Evolutionary conservation across 805 yeast genomes (phyloP), one percentile per base, ranked within the genome.

Genomic region (Cyberlindnera misumaiensis): DNA sequence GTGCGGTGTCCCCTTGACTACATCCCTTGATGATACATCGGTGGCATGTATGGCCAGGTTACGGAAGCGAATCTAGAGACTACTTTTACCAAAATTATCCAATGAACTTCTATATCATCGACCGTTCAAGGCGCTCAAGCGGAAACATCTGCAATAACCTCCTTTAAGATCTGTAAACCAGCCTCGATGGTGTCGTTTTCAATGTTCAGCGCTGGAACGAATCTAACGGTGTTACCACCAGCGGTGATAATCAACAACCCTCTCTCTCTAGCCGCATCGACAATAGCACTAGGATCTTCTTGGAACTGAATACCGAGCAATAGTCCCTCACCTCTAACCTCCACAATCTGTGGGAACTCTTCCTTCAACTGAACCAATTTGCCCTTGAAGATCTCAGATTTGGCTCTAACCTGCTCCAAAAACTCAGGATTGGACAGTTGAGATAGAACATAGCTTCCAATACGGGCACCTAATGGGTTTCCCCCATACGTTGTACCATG

Each of bases 401-500:
- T 82, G 30, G 61, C 57, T 14, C 65, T 64, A 15, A 93, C 96
- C 10, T 68, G 60, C 7, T 62, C 55, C 51, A 86, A 68, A 47
- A 93, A 81, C 14, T 66, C 71, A 4, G 68, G 61, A 35, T 80
- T 63, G 11, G 87, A 70, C 32, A 93, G 71, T 50, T 76, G 72
- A 38, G 72, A 78, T 17, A 93, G 63, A 11, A 93, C 95, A 54
- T 83, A 80, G 31, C 71, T 65, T 5, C 88, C 96, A 35, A 93
- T 75, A 45, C 89, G 76, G 27, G 90, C 72, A 5, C 88, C 97
- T 46, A 93, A 67, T 39, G 97, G 97, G 60, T 93, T 93, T 40
- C 98, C 98, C 46, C 98, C 97, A 57, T 83, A 90, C 0, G 98
- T 90, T 3, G 97, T 90, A 40, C 98, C 98, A 58, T 90, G 98